Evolutionary conservation across 192 early-diverging fungal genomes (phyloP).

Genomic region (Podila horticola): DNA sequence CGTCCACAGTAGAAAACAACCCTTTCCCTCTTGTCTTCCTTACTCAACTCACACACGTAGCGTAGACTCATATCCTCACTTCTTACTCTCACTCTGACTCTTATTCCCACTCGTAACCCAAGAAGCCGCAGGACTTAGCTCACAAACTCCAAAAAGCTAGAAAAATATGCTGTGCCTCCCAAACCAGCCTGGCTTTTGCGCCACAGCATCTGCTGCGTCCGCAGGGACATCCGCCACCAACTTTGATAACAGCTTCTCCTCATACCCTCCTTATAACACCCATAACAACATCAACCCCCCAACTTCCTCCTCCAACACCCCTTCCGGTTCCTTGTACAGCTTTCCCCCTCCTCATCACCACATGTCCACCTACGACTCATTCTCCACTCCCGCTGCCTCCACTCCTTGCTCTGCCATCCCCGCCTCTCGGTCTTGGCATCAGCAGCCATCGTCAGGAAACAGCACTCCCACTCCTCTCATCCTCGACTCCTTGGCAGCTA

Average conservation of each 20-base stretch:
- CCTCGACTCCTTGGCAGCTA: conserved; percentile 8
- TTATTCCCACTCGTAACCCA: not conserved
- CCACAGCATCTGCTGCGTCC: not conserved
- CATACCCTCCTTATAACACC: not conserved
- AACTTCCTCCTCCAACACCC: not conserved
- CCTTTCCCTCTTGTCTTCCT: too few species aligned
- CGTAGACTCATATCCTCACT: not conserved
- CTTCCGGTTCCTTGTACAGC: not conserved
- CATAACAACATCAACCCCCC: not conserved
- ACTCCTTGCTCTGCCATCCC: conserved; percentile 1
- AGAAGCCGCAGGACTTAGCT: not conserved
- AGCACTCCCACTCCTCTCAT: not conserved
- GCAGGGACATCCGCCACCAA: not conserved
- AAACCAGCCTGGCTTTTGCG: not conserved
- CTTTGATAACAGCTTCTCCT: not conserved
- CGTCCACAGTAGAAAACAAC: too few species aligned
- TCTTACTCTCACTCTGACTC: not conserved
- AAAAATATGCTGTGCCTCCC: conserved; percentile 1
- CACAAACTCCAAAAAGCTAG: not conserved
- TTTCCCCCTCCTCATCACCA: not conserved
- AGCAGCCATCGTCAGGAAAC: not conserved
- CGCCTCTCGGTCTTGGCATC: not conserved
- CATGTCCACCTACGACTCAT: conserved; percentile 1
- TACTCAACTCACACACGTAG: too few species aligned
- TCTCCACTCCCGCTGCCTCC: not conserved